A percentile compares a stretch with the other conserved stretches of the same genome.
Conservation (phyloP, 306 rosid genomes). For the Geum urbanum region DNA sequence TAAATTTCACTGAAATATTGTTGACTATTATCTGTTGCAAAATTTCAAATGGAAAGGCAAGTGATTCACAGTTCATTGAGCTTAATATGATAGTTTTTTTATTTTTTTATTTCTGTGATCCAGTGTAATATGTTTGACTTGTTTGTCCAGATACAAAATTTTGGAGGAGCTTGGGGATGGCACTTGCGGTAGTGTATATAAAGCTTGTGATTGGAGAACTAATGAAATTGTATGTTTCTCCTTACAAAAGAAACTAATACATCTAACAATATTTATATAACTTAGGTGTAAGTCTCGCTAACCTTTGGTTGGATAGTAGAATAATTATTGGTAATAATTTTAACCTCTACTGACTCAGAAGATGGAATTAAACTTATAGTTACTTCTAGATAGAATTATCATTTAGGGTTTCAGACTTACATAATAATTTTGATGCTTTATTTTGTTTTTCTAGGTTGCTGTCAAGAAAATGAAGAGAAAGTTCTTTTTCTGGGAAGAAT, state of each 20-base stretch:
- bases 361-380: background rate
- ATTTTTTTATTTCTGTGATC: conserved; percentile 1
- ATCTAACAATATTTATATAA: background rate
- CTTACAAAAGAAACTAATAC: background rate
- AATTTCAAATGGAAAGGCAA: conserved; percentile 68
- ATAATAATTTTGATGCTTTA: background rate
- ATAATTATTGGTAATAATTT: background rate
- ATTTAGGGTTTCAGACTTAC: background rate
- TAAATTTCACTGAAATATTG: conserved; percentile 44
- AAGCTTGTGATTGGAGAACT: conserved; percentile 61
- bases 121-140: background rate
- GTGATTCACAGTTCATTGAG: conserved; percentile 22
- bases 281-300: background rate
- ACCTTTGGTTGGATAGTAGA: background rate
- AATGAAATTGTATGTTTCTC: conserved; percentile 61
- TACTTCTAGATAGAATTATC: too few species aligned
- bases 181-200: conserved; percentile 84
- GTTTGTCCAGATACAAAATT: conserved; percentile 53
- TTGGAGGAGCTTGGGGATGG: conserved; percentile 90
- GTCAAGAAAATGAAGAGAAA: conserved; percentile 83
- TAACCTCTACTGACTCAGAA: conserved; percentile 3
- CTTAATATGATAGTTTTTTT: conserved; percentile 14
- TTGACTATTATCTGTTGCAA: conserved; percentile 37
- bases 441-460: conserved; percentile 52
- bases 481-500: conserved; percentile 87